A percentile compares a stretch with the other conserved stretches of the same genome.
These are phyloP conservation scores for Willaertia magna DNA, from an alignment of 208 protist species.

Conservation along the genomic window DNA sequence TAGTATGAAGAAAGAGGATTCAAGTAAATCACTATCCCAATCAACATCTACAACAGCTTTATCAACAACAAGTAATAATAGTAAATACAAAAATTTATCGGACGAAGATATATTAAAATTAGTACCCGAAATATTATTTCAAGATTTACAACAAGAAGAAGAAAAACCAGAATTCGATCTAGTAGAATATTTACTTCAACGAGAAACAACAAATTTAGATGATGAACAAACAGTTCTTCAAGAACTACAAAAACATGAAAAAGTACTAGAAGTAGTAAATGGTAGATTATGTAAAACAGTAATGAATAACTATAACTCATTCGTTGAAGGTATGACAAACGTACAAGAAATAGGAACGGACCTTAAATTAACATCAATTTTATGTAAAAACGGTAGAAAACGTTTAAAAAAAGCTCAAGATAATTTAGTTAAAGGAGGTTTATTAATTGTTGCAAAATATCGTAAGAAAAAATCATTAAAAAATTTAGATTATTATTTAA, in stretches of 20 bases:
- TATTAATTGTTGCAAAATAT: neutral
- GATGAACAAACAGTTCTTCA: neutral
- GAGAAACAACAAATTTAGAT: neutral
- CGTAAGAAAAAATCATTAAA: neutral
- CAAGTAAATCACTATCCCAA: too few relatives aligned
- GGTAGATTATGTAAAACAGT: neutral
- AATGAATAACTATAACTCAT: conserved; percentile 6
- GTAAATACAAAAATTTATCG: too few relatives aligned
- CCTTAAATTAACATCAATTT: neutral
- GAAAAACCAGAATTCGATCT: neutral
- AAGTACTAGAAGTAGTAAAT: neutral
- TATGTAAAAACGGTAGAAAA: neutral
- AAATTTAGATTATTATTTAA: neutral
- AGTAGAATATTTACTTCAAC: neutral
- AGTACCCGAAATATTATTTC: neutral
- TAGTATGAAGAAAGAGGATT: too few relatives aligned
- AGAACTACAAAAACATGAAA: neutral
- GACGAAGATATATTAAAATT: neutral
- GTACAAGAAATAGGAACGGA: conserved; percentile 3
- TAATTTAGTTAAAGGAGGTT: neutral
- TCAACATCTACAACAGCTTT: too few relatives aligned
- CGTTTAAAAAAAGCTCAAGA: neutral
- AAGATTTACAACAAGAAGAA: neutral
- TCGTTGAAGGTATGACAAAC: conserved; percentile 3
- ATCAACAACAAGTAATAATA: too few relatives aligned